Evolutionary conservation across 2,329 filamentous ascomycete genomes (phyloP), one percentile per base, ranked within the genome.

Genomic region (Zymoseptoria tritici): DNA sequence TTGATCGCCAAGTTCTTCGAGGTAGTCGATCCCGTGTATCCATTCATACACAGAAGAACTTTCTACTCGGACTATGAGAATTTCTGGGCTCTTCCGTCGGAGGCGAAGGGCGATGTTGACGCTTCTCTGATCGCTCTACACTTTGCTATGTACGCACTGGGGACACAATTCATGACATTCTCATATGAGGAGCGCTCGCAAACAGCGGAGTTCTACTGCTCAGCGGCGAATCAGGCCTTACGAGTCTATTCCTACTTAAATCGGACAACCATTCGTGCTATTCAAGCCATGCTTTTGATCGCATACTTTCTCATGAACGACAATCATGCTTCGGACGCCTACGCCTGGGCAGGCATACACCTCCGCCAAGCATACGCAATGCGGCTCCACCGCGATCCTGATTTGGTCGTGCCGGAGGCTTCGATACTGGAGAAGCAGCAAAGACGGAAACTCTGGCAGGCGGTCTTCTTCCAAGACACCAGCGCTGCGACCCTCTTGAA

Each of bases 221-320:
- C 88, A 6, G 89, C 89, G 4, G 86, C 87, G 52, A 90, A 92
- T 67, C 89, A 92, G 73, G 85, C 89, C 0, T 75, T 93, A 51
- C 82, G 89, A 2, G 83, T 91, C 69, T 87, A 85, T 59, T 90
- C 87, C 0, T 93, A 91, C 67, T 80, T 92, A 2, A 91, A 88
- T 72, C 85, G 84, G 52, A 87, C 88, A 1, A 89, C 87, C 0
- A 79, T 91, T 55, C 79, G 85, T 22, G 89, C 88, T 1, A 84
- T 92, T 31, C 88, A 91, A 72, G 85, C 89, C 52, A 92, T 92
- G 88, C 86, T 91, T 0, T 75, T 93, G n/a, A 85, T 91, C 60
- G 86, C 85, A 0, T 92, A 92, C 70, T 93, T 93, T 67, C 78
- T 93, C 42, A 91, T 92, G 77, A 93, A 93, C 68, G 89, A 93